Evolutionary conservation across 2,329 filamentous ascomycete species (phyloP).

Genomic region (Alternaria panax): DNA sequence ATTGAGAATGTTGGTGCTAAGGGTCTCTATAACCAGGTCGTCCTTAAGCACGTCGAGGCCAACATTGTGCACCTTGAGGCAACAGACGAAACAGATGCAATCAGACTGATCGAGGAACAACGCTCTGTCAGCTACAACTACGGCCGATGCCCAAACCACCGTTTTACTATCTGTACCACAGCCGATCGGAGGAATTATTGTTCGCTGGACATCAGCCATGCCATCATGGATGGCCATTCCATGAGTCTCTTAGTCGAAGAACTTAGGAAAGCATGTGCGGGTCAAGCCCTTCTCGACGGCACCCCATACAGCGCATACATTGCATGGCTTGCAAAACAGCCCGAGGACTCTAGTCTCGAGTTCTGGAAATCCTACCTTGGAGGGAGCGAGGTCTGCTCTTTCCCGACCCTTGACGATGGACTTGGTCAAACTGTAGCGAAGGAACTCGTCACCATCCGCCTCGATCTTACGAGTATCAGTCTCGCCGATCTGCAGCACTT

Average conservation of each 20-base stretch:
- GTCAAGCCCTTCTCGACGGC: conserved; percentile 28
- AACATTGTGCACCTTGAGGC: conserved; percentile 38
- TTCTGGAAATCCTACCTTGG: conserved; percentile 44
- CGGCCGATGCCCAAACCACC: conserved; percentile 39
- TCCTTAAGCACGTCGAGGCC: conserved; percentile 35
- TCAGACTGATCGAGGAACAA: conserved; percentile 30
- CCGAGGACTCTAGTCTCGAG: conserved; percentile 34
- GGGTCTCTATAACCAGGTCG: conserved; percentile 45
- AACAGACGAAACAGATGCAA: conserved; percentile 27
- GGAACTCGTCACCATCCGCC: conserved; percentile 35
- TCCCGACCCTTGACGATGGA: conserved; percentile 41
- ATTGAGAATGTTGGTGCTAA: conserved; percentile 39
- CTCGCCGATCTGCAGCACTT: conserved; percentile 40
- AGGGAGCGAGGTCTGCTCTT: conserved; percentile 43
- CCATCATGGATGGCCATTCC: conserved; percentile 47
- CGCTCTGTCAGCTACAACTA: conserved; percentile 34
- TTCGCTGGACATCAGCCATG: conserved; percentile 46
- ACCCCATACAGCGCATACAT: conserved; percentile 47
- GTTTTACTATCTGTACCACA: conserved; percentile 42
- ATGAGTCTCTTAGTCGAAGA: conserved; percentile 42
- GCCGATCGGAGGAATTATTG: conserved; percentile 30
- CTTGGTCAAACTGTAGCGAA: conserved; percentile 21
- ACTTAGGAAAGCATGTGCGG: conserved; percentile 38
- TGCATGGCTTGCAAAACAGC: conserved; percentile 35
- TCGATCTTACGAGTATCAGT: conserved; percentile 38